Percentiles rank a stretch among this genome's conserved stretches.
These are phyloP conservation scores for Kalanchoe fedtschenkoi DNA, from an alignment of 164 flowering plant species.

Conservation along the genomic window DNA sequence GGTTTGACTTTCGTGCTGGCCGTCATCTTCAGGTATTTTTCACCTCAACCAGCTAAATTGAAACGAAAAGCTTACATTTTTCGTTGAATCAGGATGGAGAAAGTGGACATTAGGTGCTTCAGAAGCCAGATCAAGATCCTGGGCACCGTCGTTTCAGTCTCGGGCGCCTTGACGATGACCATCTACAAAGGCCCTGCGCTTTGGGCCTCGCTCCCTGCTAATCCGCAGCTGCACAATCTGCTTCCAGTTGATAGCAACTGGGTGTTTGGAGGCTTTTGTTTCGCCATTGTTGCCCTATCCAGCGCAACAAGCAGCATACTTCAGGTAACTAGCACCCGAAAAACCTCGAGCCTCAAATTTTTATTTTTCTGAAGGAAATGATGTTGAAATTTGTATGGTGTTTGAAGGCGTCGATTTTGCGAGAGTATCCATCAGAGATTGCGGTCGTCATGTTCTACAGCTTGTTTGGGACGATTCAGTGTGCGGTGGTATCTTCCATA, in stretches of 20 bases:
- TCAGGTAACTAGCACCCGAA: conserved; percentile 12
- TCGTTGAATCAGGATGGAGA: conserved; percentile 26
- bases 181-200: conserved; percentile 43
- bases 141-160: conserved; percentile 33
- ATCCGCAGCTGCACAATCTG: neutral
- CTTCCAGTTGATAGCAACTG: conserved; percentile 18
- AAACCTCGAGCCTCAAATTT: neutral
- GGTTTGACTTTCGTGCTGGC: conserved; percentile 49
- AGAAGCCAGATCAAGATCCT: conserved; percentile 27
- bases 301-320: conserved; percentile 19
- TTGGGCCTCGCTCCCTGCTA: neutral
- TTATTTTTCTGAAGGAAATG: no score
- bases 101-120: conserved; percentile 25
- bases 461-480: conserved; percentile 41
- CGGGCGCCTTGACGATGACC: conserved; percentile 35
- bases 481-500: conserved; percentile 22
- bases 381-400: conserved; percentile 7
- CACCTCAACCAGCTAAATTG: neutral
- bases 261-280: conserved; percentile 38
- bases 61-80: neutral
- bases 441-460: conserved; percentile 26
- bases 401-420: conserved; percentile 30
- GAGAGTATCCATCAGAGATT: conserved; percentile 28
- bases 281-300: conserved; percentile 15
- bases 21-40: conserved; percentile 28